Evolutionary conservation across 495 filamentous ascomycete genomes (phyloP).

Genomic region (Penicillium maclennaniae): DNA sequence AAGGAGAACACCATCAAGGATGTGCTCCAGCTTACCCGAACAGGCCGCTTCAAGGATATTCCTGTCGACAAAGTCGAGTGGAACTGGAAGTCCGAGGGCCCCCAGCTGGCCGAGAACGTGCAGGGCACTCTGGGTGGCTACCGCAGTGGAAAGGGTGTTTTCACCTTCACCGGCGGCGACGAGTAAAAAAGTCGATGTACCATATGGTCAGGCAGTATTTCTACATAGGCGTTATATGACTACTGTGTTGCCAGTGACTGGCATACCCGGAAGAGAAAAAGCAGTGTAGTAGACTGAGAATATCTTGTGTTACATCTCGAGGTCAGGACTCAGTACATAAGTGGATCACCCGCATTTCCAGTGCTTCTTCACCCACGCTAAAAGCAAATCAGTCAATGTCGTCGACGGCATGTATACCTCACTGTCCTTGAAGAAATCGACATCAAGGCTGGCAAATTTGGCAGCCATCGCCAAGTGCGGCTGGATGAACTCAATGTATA

Average conservation of each 20-base stretch:
- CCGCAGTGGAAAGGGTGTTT: conserved; percentile 81
- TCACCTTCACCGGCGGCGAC: conserved; percentile 64
- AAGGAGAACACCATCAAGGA: conserved; percentile 78
- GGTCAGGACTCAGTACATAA: background rate
- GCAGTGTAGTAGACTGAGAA: background rate
- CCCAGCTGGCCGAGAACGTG: conserved; percentile 58
- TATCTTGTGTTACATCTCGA: background rate
- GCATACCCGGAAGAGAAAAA: background rate
- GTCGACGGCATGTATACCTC: conserved; percentile 58
- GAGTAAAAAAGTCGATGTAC: conserved; percentile 11
- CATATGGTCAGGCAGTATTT: background rate
- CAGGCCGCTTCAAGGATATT: conserved; percentile 75
- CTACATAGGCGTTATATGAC: background rate
- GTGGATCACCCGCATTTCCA: conserved; percentile 53
- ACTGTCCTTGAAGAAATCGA: conserved; percentile 54
- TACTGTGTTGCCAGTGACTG: background rate
- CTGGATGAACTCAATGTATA: conserved; percentile 90
- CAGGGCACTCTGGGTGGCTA: conserved; percentile 75
- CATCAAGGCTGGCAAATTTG: conserved; percentile 57
- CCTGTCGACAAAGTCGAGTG: conserved; percentile 76
- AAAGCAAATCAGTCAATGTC: conserved; percentile 70
- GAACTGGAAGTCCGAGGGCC: conserved; percentile 71
- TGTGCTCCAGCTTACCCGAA: conserved; percentile 67
- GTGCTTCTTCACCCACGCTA: conserved; percentile 72
- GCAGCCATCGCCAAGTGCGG: conserved; percentile 71